Percentiles rank a stretch among this genome's conserved stretches.
Conservation (phyloP, 768 basidiomycete genomes). For the Terana coerulea region DNA sequence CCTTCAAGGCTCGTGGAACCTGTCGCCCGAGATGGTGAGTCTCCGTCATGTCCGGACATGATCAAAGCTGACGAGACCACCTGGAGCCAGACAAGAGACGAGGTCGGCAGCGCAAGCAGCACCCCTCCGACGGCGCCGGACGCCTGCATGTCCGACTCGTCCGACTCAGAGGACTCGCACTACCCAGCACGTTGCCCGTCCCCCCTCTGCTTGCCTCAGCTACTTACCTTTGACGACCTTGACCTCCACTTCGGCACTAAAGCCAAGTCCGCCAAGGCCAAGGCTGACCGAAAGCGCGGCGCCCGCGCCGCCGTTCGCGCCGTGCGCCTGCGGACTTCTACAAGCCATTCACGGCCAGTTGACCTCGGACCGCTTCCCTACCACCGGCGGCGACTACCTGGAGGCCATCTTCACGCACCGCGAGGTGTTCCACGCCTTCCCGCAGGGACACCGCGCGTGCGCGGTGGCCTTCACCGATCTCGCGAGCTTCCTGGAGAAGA, state of each 20-base stretch:
- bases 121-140: conserved; percentile 14
- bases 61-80: too few relatives aligned
- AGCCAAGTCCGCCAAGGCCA: conserved; percentile 11
- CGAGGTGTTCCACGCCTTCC: conserved; percentile 59
- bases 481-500: conserved; percentile 56
- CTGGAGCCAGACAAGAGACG: too few relatives aligned
- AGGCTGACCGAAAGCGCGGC: conserved; percentile 18
- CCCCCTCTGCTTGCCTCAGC: conserved; percentile 8
- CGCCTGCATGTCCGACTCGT: conserved; percentile 24
- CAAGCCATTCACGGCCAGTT: conserved; percentile 25
- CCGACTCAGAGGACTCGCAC: conserved; percentile 24
- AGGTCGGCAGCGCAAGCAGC: too few relatives aligned
- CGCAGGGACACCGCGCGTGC: conserved; percentile 61
- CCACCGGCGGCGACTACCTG: conserved; percentile 72
- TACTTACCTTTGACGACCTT: conserved; percentile 14
- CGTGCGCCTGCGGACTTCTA: conserved; percentile 31
- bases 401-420: conserved; percentile 78
- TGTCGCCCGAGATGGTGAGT: conserved; percentile 20
- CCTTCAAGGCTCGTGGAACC: conserved; percentile 16
- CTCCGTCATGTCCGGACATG: too few relatives aligned
- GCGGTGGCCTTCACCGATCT: conserved; percentile 57
- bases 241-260: conserved; percentile 2
- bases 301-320: conserved; percentile 14
- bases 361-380: conserved; percentile 33
- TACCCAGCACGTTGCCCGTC: conserved; percentile 20